phyloP scores from a whole-genome alignment of 345 rosid species.

The Triadica sebifera region DNA sequence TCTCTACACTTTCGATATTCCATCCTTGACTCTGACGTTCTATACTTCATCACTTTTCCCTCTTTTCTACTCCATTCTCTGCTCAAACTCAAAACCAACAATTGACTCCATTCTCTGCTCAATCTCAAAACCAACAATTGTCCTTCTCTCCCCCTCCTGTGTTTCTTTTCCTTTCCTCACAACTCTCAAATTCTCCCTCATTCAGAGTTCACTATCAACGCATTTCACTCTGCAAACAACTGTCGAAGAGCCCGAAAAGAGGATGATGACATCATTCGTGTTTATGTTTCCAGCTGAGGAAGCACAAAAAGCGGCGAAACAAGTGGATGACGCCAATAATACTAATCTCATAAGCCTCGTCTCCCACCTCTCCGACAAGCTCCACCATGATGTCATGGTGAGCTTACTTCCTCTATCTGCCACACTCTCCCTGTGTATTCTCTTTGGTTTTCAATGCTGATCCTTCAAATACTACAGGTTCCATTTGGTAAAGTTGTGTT shows the following conservation, averaged over 20 bases:
- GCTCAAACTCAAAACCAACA: too few relatives aligned
- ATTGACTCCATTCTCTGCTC: too few relatives aligned
- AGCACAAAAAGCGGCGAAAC: slow-evolving; percentile 62
- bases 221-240: not conserved
- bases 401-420: slow-evolving; percentile 7
- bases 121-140: too few relatives aligned
- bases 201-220: not conserved
- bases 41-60: too few relatives aligned
- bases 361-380: slow-evolving; percentile 69
- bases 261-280: slow-evolving; percentile 63
- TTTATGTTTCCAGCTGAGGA: slow-evolving; percentile 64
- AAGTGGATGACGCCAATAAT: slow-evolving; percentile 69
- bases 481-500: slow-evolving; percentile 83
- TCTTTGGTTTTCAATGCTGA: not conserved
- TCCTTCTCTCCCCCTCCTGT: too few relatives aligned
- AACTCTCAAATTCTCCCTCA: not conserved
- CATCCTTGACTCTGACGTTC: too few relatives aligned
- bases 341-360: slow-evolving; percentile 55
- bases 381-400: slow-evolving; percentile 78
- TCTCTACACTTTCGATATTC: too few relatives aligned
- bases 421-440: not conserved
- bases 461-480: slow-evolving; percentile 38
- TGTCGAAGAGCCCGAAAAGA: slow-evolving; percentile 40
- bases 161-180: not conserved
- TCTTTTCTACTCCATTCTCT: too few relatives aligned